Conservation (phyloP, 1,284 basidiomycete species). For the Pseudozyma hubeiensis region DNA sequence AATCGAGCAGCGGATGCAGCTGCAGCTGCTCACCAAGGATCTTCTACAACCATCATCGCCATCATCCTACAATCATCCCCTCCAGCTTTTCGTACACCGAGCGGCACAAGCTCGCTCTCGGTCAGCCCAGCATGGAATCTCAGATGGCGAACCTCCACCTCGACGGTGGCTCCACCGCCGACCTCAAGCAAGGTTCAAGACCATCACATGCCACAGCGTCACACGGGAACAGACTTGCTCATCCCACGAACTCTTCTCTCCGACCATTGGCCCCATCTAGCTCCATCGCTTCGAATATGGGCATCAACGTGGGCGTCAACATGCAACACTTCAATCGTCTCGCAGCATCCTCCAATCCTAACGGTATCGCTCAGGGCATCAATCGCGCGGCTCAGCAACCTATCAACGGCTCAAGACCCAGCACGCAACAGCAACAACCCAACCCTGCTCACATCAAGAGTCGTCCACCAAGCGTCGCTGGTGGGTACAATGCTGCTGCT, state of each 20-base stretch:
- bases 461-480: conserved; percentile 36
- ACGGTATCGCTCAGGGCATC: conserved; percentile 27
- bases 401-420: conserved; percentile 27
- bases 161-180: conserved; percentile 24
- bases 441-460: conserved; percentile 14
- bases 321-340: conserved; percentile 52
- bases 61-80: too few species aligned
- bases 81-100: background rate
- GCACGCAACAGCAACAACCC: conserved; percentile 27
- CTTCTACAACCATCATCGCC: background rate
- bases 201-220: conserved; percentile 19
- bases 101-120: background rate
- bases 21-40: conserved; percentile 1
- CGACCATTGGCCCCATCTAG: conserved; percentile 38
- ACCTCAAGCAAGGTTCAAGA: conserved; percentile 26
- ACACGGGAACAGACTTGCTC: conserved; percentile 8
- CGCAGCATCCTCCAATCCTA: conserved; percentile 30
- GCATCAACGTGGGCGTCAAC: conserved; percentile 42
- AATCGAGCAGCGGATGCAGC: background rate
- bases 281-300: conserved; percentile 47
- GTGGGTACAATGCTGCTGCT: conserved; percentile 5
- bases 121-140: conserved; percentile 27
- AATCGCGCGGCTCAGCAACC: conserved; percentile 24
- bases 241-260: conserved; percentile 17
- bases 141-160: conserved; percentile 42